A percentile compares a stretch with the other conserved stretches of the same genome.
phyloP scores from a whole-genome alignment of 768 basidiomycete genomes.

The Cytidiella melzeri region DNA sequence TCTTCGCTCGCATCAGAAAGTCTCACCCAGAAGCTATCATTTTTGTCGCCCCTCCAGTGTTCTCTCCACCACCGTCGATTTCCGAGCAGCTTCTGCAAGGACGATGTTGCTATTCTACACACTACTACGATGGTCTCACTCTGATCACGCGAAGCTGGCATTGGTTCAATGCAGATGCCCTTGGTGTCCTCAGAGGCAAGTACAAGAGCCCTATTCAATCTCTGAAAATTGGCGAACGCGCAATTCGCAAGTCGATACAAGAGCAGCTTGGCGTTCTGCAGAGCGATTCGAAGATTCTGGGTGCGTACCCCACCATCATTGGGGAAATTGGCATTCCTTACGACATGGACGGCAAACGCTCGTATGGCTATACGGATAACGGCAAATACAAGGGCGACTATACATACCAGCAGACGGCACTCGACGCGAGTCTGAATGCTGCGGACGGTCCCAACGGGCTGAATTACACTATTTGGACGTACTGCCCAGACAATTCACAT shows the following conservation, averaged over 20 bases:
- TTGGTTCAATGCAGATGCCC: slow-evolving; percentile 92
- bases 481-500: slow-evolving; percentile 76
- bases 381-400: slow-evolving; percentile 74
- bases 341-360: slow-evolving; percentile 84
- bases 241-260: slow-evolving; percentile 76
- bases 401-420: slow-evolving; percentile 69
- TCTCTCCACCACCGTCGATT: slow-evolving; percentile 65
- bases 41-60: slow-evolving; percentile 92
- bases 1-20: slow-evolving; percentile 48
- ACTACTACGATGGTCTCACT: slow-evolving; percentile 95
- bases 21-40: slow-evolving; percentile 78
- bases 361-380: slow-evolving; percentile 74
- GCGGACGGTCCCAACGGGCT: slow-evolving; percentile 71
- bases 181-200: slow-evolving; percentile 85
- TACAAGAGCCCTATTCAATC: slow-evolving; percentile 64
- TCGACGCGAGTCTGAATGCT: slow-evolving; percentile 78
- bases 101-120: slow-evolving; percentile 71
- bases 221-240: slow-evolving; percentile 73
- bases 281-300: slow-evolving; percentile 61
- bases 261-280: slow-evolving; percentile 79
- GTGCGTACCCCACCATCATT: slow-evolving; percentile 80
- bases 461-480: slow-evolving; percentile 86
- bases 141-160: slow-evolving; percentile 92
- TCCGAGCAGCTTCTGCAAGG: slow-evolving; percentile 49
- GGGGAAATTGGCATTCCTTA: slow-evolving; percentile 95